Percentiles rank a stretch among this genome's conserved stretches.
Conservation (phyloP, 2,329 filamentous ascomycete species). For the Pleoardoris graminearum region DNA sequence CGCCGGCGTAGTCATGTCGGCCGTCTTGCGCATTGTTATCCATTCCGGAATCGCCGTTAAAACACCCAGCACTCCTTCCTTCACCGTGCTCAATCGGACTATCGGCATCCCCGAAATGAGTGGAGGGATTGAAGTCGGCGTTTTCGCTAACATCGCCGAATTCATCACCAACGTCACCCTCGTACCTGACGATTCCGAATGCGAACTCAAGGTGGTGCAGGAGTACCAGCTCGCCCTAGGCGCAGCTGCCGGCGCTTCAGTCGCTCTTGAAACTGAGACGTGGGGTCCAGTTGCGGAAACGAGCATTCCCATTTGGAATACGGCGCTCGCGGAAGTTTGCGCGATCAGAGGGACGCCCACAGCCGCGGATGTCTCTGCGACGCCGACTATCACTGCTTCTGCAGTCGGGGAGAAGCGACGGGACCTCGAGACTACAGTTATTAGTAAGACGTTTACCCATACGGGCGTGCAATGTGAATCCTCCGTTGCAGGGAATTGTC, state of each 20-base stretch:
- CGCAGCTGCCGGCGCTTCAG: conserved; percentile 57
- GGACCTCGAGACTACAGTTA: conserved; percentile 46
- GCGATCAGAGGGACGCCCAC: conserved; percentile 30
- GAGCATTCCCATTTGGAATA: conserved; percentile 58
- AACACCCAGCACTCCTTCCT: background rate
- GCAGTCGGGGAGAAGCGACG: conserved; percentile 24
- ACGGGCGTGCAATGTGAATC: conserved; percentile 53
- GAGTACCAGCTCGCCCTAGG: conserved; percentile 58
- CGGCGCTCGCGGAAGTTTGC: conserved; percentile 53
- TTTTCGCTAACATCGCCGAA: conserved; percentile 59
- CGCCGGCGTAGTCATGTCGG: conserved; percentile 52
- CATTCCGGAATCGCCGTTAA: conserved; percentile 46
- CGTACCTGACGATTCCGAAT: conserved; percentile 44
- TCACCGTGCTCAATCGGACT: conserved; percentile 1
- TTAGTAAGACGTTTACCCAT: conserved; percentile 48
- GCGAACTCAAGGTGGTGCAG: conserved; percentile 53
- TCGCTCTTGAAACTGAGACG: conserved; percentile 49
- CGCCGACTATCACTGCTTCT: conserved; percentile 14
- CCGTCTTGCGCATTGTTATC: conserved; percentile 53
- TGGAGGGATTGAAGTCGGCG: conserved; percentile 53
- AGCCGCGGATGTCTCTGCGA: too few species aligned
- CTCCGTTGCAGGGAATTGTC: conserved; percentile 53
- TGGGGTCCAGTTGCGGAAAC: conserved; percentile 57
- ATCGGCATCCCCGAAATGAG: conserved; percentile 31
- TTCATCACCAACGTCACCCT: conserved; percentile 58